phyloP scores from a whole-genome alignment of 164 flowering plant species.

The Kalanchoe fedtschenkoi region DNA sequence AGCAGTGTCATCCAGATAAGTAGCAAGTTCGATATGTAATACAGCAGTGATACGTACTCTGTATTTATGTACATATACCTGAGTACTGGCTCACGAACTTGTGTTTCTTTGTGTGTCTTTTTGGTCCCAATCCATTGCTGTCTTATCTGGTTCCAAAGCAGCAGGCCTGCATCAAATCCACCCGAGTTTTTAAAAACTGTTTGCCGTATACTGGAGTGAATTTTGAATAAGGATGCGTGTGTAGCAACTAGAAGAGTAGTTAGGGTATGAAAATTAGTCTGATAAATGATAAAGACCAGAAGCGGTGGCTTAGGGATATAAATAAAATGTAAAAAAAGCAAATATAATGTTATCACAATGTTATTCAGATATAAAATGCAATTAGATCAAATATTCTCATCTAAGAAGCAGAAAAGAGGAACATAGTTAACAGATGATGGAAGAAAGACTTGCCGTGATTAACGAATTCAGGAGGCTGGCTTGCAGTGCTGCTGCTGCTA shows the following conservation, averaged over 20 bases:
- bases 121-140: constrained; percentile 54
- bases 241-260: neutral
- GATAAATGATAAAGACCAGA: neutral
- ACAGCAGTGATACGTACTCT: neutral
- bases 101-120: constrained; percentile 15
- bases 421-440: neutral
- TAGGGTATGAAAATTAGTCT: neutral
- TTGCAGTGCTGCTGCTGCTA: constrained; percentile 8
- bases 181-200: neutral
- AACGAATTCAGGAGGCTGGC: constrained; percentile 4
- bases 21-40: neutral
- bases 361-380: neutral
- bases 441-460: neutral
- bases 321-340: neutral
- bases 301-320: neutral
- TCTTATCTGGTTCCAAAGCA: constrained; percentile 62
- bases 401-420: neutral
- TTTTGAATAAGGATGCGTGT: neutral
- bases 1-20: neutral
- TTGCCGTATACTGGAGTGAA: neutral
- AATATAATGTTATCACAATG: neutral
- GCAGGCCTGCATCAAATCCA: constrained; percentile 33
- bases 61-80: constrained; percentile 18
- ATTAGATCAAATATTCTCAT: neutral
- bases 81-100: constrained; percentile 26